Evolutionary conservation across 495 filamentous ascomycete species (phyloP), one percentile per base, ranked within the genome.

Genomic region (Hyaloscypha finlandica): DNA sequence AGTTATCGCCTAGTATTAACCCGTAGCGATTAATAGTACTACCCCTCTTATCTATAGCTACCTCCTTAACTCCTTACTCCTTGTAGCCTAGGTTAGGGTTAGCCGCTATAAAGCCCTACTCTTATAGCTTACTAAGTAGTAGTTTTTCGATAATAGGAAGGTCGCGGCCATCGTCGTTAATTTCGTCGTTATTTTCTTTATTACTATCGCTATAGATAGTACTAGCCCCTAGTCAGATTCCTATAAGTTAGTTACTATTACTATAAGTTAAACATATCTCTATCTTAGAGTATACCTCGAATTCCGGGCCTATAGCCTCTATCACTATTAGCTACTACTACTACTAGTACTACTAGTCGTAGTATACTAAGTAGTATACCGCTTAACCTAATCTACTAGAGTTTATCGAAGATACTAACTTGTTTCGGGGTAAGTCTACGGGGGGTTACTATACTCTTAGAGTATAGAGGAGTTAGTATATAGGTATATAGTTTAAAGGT

Each of bases 41-140:
- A 53, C 54, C 61, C 48, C 56, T 70, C 63, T 66, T 58, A 14
- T 70, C 63, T 66, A 53, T 16, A 70, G 63, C 58, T 66, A 66
- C 59, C 63, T 55, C 51, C 56, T 56, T 63, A 66, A 57, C 29
- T 32, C 45, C 16, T 2, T n/a, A 37, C 32, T 35, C 53, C 53
- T 65, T 30, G 32, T n/a, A 25, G 25, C 25, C 63, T 53, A 8
- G 58, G 51, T n/a, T 63, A 35, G 22, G 35, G 12, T 37, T 12
- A 6, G 6, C 63, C 25, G 52, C 32, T 63, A 32, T 59, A 31
- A 62, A 66, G 63, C 48, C 64, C 68, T 70, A 2, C 25, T 25
- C 25, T 25, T 25, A 25, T 25, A 25, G 25, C 25, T 25, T 25
- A 25, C 25, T 25, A 25, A 25, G 25, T 25, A 25, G 25, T 25